Evolutionary conservation across 805 yeast species (phyloP), one percentile per base, ranked within the genome.

Genomic region (Candida gorgasii): DNA sequence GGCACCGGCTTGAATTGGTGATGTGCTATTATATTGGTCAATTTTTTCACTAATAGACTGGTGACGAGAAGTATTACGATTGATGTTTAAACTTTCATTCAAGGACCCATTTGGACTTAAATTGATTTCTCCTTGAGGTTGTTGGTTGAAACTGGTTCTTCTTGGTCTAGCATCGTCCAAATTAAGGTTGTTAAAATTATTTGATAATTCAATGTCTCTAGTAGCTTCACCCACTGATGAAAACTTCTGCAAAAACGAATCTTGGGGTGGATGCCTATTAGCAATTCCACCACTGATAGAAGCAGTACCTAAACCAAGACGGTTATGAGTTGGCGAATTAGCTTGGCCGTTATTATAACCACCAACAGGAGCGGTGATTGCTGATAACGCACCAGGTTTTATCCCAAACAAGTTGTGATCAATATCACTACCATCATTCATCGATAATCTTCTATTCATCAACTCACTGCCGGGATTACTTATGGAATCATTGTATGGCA

Each of bases 161-260:
- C 34, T 18, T 14, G 38, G 36, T 4, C 63, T 49, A 43, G 55
- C 14, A 7, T 40, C 23, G 11, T 65, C 70, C 16, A 67, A 50
- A n/a, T 62, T 47, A 36, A 67, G 52, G 24, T 53, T 57, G n/a
- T 73, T 71, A 41, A 78, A 54, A 9, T 72, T 74, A 40, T 67
- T 66, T 15, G 74, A 55, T 11, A 73, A 51, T 51, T 82, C 87
- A 34, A 81, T 69, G 50, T 82, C 89, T 52, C 84, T 69, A 0
- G 89, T 82, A 36, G 84, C 83, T 43, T 82, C 87, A 5, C 85
- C 83, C 13, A 82, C 83, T 2, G 79, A 67, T 5, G 83, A 68
- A 53, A 82, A 82, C 60, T 80, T 81, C 48, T 79, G 82, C 47
- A 82, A 63, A 53, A 82, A 82, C 37, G 77, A 67, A 14, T 67